Percentiles rank a stretch among this genome's conserved stretches.
Evolutionary conservation across 75 land plant genomes (phyloP).

Genomic region (Pinus albicaulis): DNA sequence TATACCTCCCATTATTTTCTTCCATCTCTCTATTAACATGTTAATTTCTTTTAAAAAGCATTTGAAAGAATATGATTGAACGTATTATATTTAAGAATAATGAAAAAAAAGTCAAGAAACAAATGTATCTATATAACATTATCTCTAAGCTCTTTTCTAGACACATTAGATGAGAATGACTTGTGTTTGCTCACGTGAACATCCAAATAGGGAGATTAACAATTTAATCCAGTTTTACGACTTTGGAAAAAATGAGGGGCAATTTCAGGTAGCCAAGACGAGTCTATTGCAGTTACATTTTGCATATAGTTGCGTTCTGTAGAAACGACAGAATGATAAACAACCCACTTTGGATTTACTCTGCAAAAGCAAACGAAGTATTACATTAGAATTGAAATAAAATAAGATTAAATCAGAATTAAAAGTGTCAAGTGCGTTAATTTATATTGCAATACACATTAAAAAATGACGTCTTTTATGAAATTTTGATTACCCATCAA

Average conservation of each 20-base stretch:
- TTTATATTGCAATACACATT: background rate
- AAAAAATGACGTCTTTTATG: background rate
- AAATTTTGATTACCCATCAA: too few relatives aligned
- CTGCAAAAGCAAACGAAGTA: conserved; percentile 32
- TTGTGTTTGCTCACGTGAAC: too few relatives aligned
- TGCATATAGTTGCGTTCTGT: conserved; percentile 89
- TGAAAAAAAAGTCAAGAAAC: too few relatives aligned
- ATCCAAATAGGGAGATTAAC: background rate
- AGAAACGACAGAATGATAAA: conserved; percentile 79
- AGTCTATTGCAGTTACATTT: conserved; percentile 78
- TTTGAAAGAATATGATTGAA: too few relatives aligned
- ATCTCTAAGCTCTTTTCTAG: too few relatives aligned
- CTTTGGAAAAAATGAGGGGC: conserved; percentile 88
- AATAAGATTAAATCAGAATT: background rate
- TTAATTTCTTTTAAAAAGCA: too few relatives aligned
- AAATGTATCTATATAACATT: too few relatives aligned
- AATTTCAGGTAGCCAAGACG: conserved; percentile 77
- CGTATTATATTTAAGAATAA: too few relatives aligned
- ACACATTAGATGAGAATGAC: too few relatives aligned
- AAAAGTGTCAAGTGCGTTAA: background rate
- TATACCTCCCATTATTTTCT: too few relatives aligned
- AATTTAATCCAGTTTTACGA: conserved; percentile 1
- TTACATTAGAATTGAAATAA: background rate
- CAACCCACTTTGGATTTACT: conserved; percentile 95
- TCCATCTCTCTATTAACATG: too few relatives aligned